Base-by-base conservation (phyloP, 2,329 filamentous ascomycete species). In the Calonectria pseudoreteaudii region DNA sequence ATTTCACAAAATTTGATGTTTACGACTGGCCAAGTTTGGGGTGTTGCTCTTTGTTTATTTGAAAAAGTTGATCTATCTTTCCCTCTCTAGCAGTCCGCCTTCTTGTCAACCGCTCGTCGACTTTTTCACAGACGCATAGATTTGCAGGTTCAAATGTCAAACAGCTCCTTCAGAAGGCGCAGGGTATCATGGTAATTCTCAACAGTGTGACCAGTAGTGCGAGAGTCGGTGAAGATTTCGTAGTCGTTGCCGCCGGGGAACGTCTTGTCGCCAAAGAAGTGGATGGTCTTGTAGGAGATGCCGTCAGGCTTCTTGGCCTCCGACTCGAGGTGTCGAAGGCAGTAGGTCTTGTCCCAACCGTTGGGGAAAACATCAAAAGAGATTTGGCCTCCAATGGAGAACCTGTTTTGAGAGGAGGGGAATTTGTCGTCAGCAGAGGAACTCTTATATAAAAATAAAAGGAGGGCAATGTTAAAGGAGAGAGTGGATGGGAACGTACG, bases 321-420 rank as follows among this genome's bases (percentile, higher is more conserved):
- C 76, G 90, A 90, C 87, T 97, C 95, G 75, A 98, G 88, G 86
- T 98, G 96, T 80, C 91, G 89, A 79, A 98, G 89, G 88, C 96
- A 98, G 90, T 98, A 99, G 13, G 95, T 98, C 92, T 98, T 99
- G 88, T 99, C 97, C 97, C 97, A 99, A 82, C 97, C 97, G 3
- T 89, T 91, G 77, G 97, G 97, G 90, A 99, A 99, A 81, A 98
- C 94, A 83, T 99, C 97, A 85, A 99, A 99, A 74, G 96, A 98
- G 86, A 99, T 98, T 84, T 98, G 95, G 68, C 97, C 97, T 80
- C 97, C 97, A 81, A 99, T 98, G 76, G 95, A 96, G 89, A 94
- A 98, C 73, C 94, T 96, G 62, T 26, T 65, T 41, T 70, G 28
- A 23, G 44, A 23, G 44, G n/a, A 4, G 6, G n/a, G 34, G 36